phyloP scores from a whole-genome alignment of 192 early-diverging fungal genomes.

The Mortierella claussenii region DNA sequence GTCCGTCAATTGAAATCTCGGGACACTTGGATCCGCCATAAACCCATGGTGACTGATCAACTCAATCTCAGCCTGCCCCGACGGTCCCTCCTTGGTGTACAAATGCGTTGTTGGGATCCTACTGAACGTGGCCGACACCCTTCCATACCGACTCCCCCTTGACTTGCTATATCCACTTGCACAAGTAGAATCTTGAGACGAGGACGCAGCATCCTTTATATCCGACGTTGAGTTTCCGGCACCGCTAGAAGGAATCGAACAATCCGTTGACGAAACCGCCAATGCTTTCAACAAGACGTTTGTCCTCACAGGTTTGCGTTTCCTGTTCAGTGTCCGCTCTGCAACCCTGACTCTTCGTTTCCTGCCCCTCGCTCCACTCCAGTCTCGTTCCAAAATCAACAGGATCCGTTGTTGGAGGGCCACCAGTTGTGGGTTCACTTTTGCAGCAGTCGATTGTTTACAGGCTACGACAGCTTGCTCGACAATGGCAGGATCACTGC shows the following conservation, averaged over 20 bases:
- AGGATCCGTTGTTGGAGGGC: constrained; percentile 19
- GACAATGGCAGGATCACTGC: constrained; percentile 30
- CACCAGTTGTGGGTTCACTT: constrained; percentile 32
- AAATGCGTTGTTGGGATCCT: constrained; percentile 41
- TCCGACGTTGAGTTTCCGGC: not conserved
- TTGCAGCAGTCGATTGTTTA: constrained; percentile 27
- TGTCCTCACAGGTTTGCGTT: constrained; percentile 25
- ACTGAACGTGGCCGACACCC: not conserved
- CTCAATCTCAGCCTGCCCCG: constrained; percentile 31
- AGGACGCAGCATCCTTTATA: not conserved
- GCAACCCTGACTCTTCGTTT: constrained; percentile 18
- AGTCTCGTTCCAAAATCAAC: constrained; percentile 19
- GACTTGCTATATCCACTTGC: not conserved
- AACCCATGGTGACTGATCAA: constrained; percentile 45
- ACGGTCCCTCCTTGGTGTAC: constrained; percentile 22
- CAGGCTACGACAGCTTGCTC: constrained; percentile 47
- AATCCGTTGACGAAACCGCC: constrained; percentile 4
- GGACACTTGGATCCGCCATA: not conserved
- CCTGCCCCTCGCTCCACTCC: constrained; percentile 26
- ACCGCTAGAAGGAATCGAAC: not conserved
- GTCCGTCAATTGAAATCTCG: constrained; percentile 9
- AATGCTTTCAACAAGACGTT: constrained; percentile 25
- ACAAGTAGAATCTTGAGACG: not conserved
- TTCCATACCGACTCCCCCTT: not conserved
- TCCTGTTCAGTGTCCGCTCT: constrained; percentile 29